Conservation (phyloP, 371 early-diverging fungal species). For the Haplosporangium sp. region DNA sequence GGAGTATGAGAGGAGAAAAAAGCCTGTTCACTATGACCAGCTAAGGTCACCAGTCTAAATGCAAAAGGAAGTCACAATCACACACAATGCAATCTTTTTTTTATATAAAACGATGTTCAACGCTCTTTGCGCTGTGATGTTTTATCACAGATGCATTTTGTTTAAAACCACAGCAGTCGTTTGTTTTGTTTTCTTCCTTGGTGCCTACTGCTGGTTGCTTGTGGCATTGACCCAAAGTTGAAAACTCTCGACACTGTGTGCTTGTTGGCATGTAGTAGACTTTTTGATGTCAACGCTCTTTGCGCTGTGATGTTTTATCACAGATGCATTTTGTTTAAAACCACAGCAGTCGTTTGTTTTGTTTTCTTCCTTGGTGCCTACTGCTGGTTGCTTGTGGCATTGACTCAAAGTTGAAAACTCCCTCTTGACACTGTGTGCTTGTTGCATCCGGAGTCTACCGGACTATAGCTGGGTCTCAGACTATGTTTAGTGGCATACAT, state of each 20-base stretch:
- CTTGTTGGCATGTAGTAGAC: conserved; percentile 25
- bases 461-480: conserved; percentile 9
- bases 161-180: conserved; percentile 19
- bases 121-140: conserved; percentile 17
- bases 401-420: conserved; percentile 19
- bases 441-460: conserved; percentile 20
- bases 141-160: conserved; percentile 17
- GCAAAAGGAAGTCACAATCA: no score
- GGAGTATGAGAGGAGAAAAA: no score
- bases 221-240: conserved; percentile 13
- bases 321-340: conserved; percentile 26
- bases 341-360: conserved; percentile 21
- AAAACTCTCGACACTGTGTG: conserved; percentile 22
- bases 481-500: neutral
- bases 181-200: conserved; percentile 24
- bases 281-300: conserved; percentile 19
- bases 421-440: conserved; percentile 27
- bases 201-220: conserved; percentile 8
- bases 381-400: conserved; percentile 16
- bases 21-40: no score
- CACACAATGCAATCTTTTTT: no score
- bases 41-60: no score
- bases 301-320: conserved; percentile 24
- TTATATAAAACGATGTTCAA: no score
- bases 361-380: conserved; percentile 27